Conservation (phyloP, 768 basidiomycete genomes). For the Lepiota venenata region DNA sequence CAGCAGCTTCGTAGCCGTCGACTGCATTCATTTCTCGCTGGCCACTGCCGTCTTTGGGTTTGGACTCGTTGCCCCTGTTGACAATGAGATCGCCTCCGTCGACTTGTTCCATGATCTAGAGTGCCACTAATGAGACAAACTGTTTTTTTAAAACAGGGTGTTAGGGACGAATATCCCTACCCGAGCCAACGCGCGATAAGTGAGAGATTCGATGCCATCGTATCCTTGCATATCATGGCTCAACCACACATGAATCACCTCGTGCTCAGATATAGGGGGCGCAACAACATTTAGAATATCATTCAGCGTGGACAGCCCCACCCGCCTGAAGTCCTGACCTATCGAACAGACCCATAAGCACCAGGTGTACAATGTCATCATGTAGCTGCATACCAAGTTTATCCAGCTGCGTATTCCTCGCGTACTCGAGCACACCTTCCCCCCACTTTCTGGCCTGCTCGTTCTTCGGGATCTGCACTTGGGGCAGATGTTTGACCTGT, state of each 20-base stretch:
- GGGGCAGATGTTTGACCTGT: slow-evolving; percentile 81
- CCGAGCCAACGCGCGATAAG: slow-evolving; percentile 81
- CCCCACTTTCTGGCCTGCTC: slow-evolving; percentile 89
- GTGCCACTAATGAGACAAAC: background rate
- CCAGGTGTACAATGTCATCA: background rate
- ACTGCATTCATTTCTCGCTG: slow-evolving; percentile 77
- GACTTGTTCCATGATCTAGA: slow-evolving; percentile 89
- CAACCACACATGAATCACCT: slow-evolving; percentile 94
- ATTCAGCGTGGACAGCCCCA: slow-evolving; percentile 83
- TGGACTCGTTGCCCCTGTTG: slow-evolving; percentile 76
- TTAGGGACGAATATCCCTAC: slow-evolving; percentile 37
- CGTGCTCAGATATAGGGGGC: slow-evolving; percentile 97
- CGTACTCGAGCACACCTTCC: slow-evolving; percentile 82
- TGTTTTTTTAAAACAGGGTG: background rate
- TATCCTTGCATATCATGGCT: slow-evolving; percentile 97
- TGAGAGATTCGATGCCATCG: slow-evolving; percentile 91
- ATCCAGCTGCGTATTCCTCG: slow-evolving; percentile 86
- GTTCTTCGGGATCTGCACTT: slow-evolving; percentile 40
- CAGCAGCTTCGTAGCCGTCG: slow-evolving; percentile 79
- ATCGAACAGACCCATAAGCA: slow-evolving; percentile 11
- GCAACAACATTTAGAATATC: slow-evolving; percentile 96
- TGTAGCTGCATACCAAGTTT: slow-evolving; percentile 63
- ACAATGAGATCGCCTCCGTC: slow-evolving; percentile 90
- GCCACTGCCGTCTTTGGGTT: slow-evolving; percentile 55
- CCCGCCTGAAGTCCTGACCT: slow-evolving; percentile 90